Evolutionary conservation across 352 stramenopile genomes (phyloP).

Genomic region (Globisporangium apiculatum): DNA sequence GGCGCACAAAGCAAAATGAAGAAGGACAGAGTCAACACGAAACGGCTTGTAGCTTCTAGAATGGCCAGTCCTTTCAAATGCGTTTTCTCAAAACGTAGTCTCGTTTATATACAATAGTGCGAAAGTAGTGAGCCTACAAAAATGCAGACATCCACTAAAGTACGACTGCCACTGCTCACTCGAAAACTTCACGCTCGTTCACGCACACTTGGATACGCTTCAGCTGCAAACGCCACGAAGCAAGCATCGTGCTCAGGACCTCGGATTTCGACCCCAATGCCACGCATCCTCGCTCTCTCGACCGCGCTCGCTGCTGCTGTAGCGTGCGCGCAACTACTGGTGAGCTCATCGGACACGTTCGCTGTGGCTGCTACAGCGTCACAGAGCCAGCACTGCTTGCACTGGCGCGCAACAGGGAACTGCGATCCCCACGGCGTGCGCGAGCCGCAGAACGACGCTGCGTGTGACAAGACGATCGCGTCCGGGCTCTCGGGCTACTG

Average conservation of each 20-base stretch:
- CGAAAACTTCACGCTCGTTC: no score
- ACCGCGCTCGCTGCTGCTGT: not conserved
- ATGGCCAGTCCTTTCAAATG: no score
- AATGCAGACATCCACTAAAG: no score
- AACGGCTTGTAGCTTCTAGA: no score
- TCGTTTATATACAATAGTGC: no score
- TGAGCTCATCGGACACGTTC: not conserved
- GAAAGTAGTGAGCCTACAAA: no score
- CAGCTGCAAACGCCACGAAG: not conserved
- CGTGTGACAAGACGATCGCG: constrained; percentile 43
- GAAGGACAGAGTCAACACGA: no score
- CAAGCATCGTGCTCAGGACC: no score
- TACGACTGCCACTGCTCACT: no score
- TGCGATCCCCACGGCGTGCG: constrained; percentile 68
- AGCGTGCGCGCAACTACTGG: not conserved
- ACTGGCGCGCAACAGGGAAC: constrained; percentile 58
- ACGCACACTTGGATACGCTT: not conserved
- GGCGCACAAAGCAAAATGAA: no score
- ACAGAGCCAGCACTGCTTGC: constrained; percentile 35
- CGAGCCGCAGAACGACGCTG: constrained; percentile 52
- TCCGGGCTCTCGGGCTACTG: constrained; percentile 59
- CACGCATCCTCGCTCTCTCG: not conserved
- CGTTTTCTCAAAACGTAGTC: no score
- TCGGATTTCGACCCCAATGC: not conserved
- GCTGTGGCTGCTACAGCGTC: not conserved